Conservation (phyloP, 2,329 filamentous ascomycete species). For the Zymoseptoria pseudotritici region DNA sequence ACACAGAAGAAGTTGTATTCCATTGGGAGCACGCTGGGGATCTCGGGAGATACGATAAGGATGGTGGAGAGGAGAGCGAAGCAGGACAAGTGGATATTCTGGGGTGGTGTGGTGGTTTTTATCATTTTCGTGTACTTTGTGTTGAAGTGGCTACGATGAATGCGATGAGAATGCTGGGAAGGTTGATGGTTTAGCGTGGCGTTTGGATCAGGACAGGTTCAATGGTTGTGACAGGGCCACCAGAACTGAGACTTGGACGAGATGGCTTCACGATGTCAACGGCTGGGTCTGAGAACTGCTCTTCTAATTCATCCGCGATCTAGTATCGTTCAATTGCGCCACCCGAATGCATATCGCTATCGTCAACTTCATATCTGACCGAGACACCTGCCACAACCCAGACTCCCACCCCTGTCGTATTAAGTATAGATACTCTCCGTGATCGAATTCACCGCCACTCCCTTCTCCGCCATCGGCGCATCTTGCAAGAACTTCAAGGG, state of each 20-base stretch:
- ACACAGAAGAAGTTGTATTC: slow-evolving; percentile 87
- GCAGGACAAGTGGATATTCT: slow-evolving; percentile 98
- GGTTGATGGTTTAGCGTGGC: not conserved
- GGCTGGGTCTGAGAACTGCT: not conserved
- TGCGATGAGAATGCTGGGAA: not conserved
- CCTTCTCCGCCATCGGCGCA: slow-evolving; percentile 81
- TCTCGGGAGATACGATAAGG: slow-evolving; percentile 91
- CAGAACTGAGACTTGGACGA: not conserved
- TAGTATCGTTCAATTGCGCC: not conserved
- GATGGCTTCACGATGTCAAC: not conserved
- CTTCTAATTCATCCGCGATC: not conserved
- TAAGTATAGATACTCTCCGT: slow-evolving; percentile 83
- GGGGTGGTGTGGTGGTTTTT: slow-evolving; percentile 76
- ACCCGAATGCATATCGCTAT: not conserved
- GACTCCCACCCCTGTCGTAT: not conserved
- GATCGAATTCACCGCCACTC: slow-evolving; percentile 74
- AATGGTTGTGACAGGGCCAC: not conserved
- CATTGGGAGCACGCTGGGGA: slow-evolving; percentile 85
- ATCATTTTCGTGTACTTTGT: slow-evolving; percentile 89
- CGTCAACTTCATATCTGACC: not conserved
- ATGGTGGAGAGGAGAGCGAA: slow-evolving; percentile 89
- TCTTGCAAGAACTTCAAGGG: slow-evolving; percentile 80
- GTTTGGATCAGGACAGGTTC: not conserved
- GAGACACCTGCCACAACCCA: not conserved
- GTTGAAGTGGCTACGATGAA: slow-evolving; percentile 59